Conservation (phyloP, 2,329 filamentous ascomycete genomes). For the Xylariaceae sp. region DNA sequence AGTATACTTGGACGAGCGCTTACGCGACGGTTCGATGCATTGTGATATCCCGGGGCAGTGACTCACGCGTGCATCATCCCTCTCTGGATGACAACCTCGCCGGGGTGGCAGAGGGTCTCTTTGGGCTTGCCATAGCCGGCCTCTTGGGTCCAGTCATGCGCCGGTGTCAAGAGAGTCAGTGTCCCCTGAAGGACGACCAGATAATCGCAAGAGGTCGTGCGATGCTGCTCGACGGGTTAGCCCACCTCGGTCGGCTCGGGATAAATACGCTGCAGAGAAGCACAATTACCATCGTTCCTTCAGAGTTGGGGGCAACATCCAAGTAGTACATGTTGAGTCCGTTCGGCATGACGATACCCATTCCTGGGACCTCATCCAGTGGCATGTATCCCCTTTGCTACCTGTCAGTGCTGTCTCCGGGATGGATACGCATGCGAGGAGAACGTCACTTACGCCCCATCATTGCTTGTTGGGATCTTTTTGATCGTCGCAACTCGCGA, state of each 20-base stretch:
- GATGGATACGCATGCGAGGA: no score
- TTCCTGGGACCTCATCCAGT: constrained; percentile 25
- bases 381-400: constrained; percentile 20
- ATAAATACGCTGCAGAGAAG: constrained; percentile 5
- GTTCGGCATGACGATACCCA: constrained; percentile 30
- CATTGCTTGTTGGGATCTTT: constrained; percentile 24
- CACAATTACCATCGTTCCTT: constrained; percentile 23
- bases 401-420: no score
- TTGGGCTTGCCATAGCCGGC: constrained; percentile 25
- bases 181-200: constrained; percentile 26
- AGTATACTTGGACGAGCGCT: background rate
- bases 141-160: constrained; percentile 19
- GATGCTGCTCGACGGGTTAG: constrained; percentile 20
- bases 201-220: constrained; percentile 31
- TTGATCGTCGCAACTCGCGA: constrained; percentile 23
- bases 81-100: constrained; percentile 29
- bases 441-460: constrained; percentile 27
- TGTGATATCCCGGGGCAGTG: background rate
- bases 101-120: constrained; percentile 26
- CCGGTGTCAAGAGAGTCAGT: constrained; percentile 27
- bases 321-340: constrained; percentile 29
- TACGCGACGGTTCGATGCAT: no score
- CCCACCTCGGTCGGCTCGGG: constrained; percentile 1
- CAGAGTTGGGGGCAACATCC: constrained; percentile 27
- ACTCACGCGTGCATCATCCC: constrained; percentile 32